Conservation (phyloP, 495 filamentous ascomycete species). For the Daldinia decipiens region DNA sequence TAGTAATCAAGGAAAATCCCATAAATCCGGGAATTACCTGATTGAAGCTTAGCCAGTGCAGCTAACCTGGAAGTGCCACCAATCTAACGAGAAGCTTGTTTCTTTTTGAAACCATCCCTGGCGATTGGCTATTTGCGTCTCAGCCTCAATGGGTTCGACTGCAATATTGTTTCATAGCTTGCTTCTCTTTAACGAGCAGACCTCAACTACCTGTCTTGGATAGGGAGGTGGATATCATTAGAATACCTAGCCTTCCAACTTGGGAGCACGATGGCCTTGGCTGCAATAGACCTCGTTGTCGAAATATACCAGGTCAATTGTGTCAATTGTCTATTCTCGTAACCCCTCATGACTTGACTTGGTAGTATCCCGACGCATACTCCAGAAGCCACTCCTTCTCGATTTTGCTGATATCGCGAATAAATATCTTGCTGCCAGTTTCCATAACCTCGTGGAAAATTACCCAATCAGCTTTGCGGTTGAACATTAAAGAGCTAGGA, state of each 20-base stretch:
- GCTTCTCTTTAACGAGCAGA: slow-evolving; percentile 34
- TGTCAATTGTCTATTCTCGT: slow-evolving; percentile 2
- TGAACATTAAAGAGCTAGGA: slow-evolving; percentile 95
- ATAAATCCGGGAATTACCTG: slow-evolving; percentile 18
- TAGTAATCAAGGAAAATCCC: slow-evolving; percentile 36
- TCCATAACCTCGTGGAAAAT: slow-evolving; percentile 96
- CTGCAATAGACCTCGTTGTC: slow-evolving; percentile 13
- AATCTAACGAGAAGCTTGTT: slow-evolving; percentile 29
- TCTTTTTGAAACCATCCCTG: slow-evolving; percentile 36
- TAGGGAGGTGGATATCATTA: slow-evolving; percentile 13
- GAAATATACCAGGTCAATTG: slow-evolving; percentile 6
- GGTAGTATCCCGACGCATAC: slow-evolving; percentile 88
- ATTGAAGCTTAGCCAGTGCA: slow-evolving; percentile 23
- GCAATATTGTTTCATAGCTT: slow-evolving; percentile 36
- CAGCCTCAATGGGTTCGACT: slow-evolving; percentile 34
- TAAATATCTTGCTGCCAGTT: slow-evolving; percentile 87
- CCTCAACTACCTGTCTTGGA: slow-evolving; percentile 17
- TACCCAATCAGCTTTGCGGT: slow-evolving; percentile 97
- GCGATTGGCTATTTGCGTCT: slow-evolving; percentile 35
- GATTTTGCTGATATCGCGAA: slow-evolving; percentile 90
- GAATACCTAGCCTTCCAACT: slow-evolving; percentile 2
- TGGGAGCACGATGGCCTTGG: not conserved
- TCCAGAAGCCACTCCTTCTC: slow-evolving; percentile 91
- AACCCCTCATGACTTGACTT: slow-evolving; percentile 52
- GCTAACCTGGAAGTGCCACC: slow-evolving; percentile 6